Evolutionary conservation across 257 asterid genomes (phyloP).

Genomic region (Leptodermis oblonga): DNA sequence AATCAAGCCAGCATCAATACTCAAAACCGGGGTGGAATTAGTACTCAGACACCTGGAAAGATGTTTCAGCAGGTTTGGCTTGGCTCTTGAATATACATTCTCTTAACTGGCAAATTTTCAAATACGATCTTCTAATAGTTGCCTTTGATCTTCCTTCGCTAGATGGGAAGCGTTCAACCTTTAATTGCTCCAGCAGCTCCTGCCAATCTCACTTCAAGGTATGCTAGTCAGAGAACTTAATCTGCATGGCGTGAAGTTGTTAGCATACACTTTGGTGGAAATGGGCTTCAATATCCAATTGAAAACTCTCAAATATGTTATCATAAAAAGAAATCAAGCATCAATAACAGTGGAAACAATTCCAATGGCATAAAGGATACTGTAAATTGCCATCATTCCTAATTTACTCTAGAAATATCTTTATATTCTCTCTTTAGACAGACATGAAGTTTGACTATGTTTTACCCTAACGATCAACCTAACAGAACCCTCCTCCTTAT

Average conservation of each 20-base stretch:
- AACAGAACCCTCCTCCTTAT: too few relatives aligned
- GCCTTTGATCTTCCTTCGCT: background rate
- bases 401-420: background rate
- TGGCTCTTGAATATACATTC: background rate
- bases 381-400: background rate
- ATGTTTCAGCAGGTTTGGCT: constrained; percentile 24
- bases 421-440: background rate
- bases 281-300: background rate
- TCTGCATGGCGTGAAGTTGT: background rate
- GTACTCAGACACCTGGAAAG: constrained; percentile 12
- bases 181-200: background rate
- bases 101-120: background rate
- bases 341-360: background rate
- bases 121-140: background rate
- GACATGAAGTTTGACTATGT: too few relatives aligned
- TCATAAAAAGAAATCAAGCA: background rate
- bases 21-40: constrained; percentile 21
- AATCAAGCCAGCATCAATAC: constrained; percentile 8
- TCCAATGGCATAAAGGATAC: background rate
- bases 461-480: too few relatives aligned
- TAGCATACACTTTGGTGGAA: background rate
- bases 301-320: background rate
- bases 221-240: background rate
- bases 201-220: constrained; percentile 22
- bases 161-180: constrained; percentile 26